Evolutionary conservation across 2,329 filamentous ascomycete genomes (phyloP), one percentile per base, ranked within the genome.

Genomic region (Clarireedia homoeocarpa): DNA sequence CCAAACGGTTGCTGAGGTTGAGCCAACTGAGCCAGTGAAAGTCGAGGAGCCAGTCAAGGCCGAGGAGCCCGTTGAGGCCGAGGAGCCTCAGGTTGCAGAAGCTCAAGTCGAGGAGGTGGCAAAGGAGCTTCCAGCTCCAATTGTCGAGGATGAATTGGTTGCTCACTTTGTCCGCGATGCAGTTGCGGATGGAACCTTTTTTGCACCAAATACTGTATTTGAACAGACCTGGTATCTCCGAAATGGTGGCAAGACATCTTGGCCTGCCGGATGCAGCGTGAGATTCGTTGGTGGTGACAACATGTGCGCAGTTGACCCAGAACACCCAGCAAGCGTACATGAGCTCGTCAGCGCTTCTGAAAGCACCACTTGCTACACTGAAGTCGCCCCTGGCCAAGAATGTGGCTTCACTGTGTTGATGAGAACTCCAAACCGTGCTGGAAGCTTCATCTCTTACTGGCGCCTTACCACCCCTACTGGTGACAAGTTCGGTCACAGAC

Each of bases 361-460:
- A 75, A 95, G 89, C 69, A 94, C 90, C 52, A 80, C 88, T 55
- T 84, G 89, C 70, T 81, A 83, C 59, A 76, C 79, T 26, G 73
- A 84, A 20, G 78, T 97, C 40, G 78, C 81, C 52, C 84, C 88
- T 39, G 90, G 89, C 30, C 81, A 92, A 69, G 82, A 86, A 65
- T 82, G 84, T 58, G 77, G 85, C 23, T 99, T 99, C 75, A 89
- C 87, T 39, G 88, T 96, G 38, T 76, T 86, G 44, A 83, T 99
- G 71, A 89, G 90, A 71, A 89, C 90, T 17, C 91, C 92, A 15
- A 73, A 77, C 52, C 87, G 88, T 49, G 74, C 83, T 54, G 91
- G 92, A 55, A 88, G 86, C 71, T 79, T 85, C 58, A 94, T 96
- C 67, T 97, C 94, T 1, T 96, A 96, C 79, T 99, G 94, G 94